These are phyloP conservation scores for Wickerhamiella brachini DNA, from an alignment of 805 yeast genomes.

Conservation along the genomic window DNA sequence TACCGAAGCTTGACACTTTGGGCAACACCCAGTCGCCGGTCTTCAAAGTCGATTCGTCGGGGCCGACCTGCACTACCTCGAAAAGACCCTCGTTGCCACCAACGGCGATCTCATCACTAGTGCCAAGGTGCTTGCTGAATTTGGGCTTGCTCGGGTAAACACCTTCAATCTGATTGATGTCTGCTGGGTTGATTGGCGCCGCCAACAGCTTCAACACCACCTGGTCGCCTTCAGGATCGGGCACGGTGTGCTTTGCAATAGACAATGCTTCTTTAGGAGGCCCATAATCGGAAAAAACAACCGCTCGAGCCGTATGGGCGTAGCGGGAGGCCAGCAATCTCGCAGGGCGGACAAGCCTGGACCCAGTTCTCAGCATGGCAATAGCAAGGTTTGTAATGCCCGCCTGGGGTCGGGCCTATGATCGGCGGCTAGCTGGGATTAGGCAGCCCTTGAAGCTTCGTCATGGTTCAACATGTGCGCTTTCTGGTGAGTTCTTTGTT, in stretches of 20 bases:
- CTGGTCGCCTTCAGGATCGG: slow-evolving; percentile 24
- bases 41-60: slow-evolving; percentile 32
- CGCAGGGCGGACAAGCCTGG: not conserved
- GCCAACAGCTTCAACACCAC: slow-evolving; percentile 60
- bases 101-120: slow-evolving; percentile 58
- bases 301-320: slow-evolving; percentile 28
- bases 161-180: slow-evolving; percentile 73
- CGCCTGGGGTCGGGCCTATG: not conserved
- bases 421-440: not conserved
- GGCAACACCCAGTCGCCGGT: slow-evolving; percentile 89
- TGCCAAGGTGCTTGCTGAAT: slow-evolving; percentile 31
- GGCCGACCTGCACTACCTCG: slow-evolving; percentile 64
- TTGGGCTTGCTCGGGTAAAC: slow-evolving; percentile 71
- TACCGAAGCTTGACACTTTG: slow-evolving; percentile 62
- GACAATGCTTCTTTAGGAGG: slow-evolving; percentile 28
- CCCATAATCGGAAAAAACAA: slow-evolving; percentile 56
- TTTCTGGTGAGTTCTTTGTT: too few species aligned
- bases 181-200: slow-evolving; percentile 83
- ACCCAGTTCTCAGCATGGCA: not conserved
- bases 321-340: slow-evolving; percentile 3
- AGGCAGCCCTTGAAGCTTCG: not conserved
- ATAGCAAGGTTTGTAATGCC: not conserved
- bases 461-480: too few species aligned
- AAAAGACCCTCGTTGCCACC: slow-evolving; percentile 93
- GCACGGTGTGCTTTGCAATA: slow-evolving; percentile 26